Evolutionary conservation across 202 grass and related monocot species (phyloP), one percentile per base, ranked within the genome.

Genomic region (Carex arenaria): DNA sequence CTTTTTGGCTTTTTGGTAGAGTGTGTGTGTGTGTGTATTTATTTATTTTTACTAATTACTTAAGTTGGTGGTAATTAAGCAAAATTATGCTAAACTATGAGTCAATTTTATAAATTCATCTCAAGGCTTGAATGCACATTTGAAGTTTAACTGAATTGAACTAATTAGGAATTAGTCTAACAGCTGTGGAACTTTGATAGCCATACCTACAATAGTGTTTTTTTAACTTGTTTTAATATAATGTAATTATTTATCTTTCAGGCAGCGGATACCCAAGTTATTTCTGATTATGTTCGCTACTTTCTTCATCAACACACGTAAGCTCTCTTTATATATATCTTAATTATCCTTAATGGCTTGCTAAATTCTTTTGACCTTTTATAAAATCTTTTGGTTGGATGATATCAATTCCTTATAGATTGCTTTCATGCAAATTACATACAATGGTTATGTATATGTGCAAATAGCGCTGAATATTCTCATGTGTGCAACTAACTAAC

Each of bases 201-300:
- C 31, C 59, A 0, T 38, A 59, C 19, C 26, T 26, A 26, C 26
- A 26, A 8, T 6, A 60, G 40, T 7, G 14, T 22, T 54, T 1
- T 55, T 75, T 74, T 22, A 17, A 28, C 12, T 49, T 74, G 4
- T 6, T 49, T 14, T 60, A 19, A 78, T 20, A 78, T 38, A 3
- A 36, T 78, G 31, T 36, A 77, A 78, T 60, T n/a, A 31, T 59
- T 59, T 60, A 12, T 75, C 31, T 80, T 78, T 30, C 76, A 95
- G 92, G 95, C 95, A 84, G 95, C 92, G 17, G 95, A 95, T 81
- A 93, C 90, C 61, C 92, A 98, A 88, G 60, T 98, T 36, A 36
- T 36, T 4, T 36, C 34, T 36, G 34, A 36, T 36, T 36, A 36
- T 36, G 34, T 36, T 36, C 34, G 34, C 34, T 36, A 36, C 34